phyloP scores from a whole-genome alignment of 306 rosid genomes.

The Gillenia trifoliata region DNA sequence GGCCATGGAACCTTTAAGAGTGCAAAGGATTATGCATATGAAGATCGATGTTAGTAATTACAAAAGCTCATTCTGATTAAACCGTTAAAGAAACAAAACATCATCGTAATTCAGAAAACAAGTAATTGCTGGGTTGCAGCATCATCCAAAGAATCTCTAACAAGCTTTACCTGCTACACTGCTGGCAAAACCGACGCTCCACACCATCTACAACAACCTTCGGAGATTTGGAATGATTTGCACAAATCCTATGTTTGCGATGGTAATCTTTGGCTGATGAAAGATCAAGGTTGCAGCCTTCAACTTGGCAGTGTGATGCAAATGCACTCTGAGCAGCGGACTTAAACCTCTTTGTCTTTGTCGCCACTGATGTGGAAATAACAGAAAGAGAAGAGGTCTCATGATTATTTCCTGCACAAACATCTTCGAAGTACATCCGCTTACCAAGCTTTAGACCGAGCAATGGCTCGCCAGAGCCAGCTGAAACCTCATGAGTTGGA shows the following conservation, averaged over 20 bases:
- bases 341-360: conserved; percentile 45
- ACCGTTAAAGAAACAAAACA: background rate
- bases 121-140: background rate
- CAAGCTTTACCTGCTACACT: conserved; percentile 80
- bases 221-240: conserved; percentile 77
- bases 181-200: conserved; percentile 92
- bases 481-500: conserved; percentile 43
- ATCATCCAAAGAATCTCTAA: conserved; percentile 1
- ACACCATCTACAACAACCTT: conserved; percentile 61
- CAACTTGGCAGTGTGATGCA: conserved; percentile 72
- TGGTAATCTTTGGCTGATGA: conserved; percentile 78
- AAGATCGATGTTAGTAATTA: conserved; percentile 12
- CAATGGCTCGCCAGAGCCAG: conserved; percentile 70
- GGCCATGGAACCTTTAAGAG: conserved; percentile 76
- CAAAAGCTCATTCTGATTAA: conserved; percentile 14
- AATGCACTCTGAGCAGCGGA: conserved; percentile 34
- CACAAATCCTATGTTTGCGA: conserved; percentile 86
- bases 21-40: conserved; percentile 18
- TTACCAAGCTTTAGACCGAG: conserved; percentile 90
- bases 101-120: background rate
- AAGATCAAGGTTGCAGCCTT: conserved; percentile 82
- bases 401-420: conserved; percentile 39
- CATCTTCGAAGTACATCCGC: conserved; percentile 73
- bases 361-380: conserved; percentile 29
- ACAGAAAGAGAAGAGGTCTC: conserved; percentile 38